Evolutionary conservation across 2,329 filamentous ascomycete genomes (phyloP).

Genomic region (Ophiostoma novo-ulmi): DNA sequence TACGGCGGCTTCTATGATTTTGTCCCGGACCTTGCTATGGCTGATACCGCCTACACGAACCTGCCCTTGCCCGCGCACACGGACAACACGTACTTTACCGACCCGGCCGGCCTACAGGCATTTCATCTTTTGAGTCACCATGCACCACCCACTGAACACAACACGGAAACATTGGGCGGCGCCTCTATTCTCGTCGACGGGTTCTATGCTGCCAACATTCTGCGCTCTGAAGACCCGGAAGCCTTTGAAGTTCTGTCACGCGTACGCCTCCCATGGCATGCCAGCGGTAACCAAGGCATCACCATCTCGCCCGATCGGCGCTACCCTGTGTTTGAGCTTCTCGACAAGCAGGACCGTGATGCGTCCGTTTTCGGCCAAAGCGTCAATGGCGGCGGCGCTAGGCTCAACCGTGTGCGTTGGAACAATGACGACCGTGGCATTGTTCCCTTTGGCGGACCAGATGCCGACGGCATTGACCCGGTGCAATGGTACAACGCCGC

Average conservation of each 20-base stretch:
- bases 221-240: slow-evolving; percentile 49
- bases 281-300: slow-evolving; percentile 83
- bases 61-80: slow-evolving; percentile 79
- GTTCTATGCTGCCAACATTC: slow-evolving; percentile 62
- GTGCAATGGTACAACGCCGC: slow-evolving; percentile 75
- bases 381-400: not conserved
- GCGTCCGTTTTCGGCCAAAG: not conserved
- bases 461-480: slow-evolving; percentile 37
- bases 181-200: slow-evolving; percentile 80
- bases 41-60: slow-evolving; percentile 88
- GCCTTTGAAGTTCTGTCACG: slow-evolving; percentile 55
- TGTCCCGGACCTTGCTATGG: slow-evolving; percentile 77
- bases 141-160: slow-evolving; percentile 36
- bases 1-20: slow-evolving; percentile 83
- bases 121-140: slow-evolving; percentile 87
- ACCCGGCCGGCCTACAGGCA: slow-evolving; percentile 84
- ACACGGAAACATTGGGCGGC: slow-evolving; percentile 52
- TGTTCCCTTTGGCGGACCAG: slow-evolving; percentile 47
- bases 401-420: slow-evolving; percentile 67
- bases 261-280: slow-evolving; percentile 66
- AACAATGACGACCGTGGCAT: slow-evolving; percentile 85
- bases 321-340: slow-evolving; percentile 67
- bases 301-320: slow-evolving; percentile 66
- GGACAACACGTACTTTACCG: slow-evolving; percentile 92
- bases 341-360: slow-evolving; percentile 34